phyloP scores from a whole-genome alignment of 805 yeast species.

The Kregervanrija fluxuum region DNA sequence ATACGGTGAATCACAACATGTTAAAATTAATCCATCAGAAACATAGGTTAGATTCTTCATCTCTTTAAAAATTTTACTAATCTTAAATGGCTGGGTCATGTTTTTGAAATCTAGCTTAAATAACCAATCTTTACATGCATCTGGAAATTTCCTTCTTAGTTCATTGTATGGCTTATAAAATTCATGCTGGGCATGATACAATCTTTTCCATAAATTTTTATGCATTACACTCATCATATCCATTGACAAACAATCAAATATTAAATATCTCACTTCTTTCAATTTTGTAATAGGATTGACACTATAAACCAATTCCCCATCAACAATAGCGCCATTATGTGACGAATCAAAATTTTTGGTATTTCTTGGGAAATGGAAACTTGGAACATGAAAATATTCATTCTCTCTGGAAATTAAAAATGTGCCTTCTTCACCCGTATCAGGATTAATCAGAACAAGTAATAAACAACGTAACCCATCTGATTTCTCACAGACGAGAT shows the following conservation, averaged over 20 bases:
- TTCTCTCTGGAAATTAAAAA: constrained; percentile 85
- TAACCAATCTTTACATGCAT: constrained; percentile 68
- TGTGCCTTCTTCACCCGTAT: constrained; percentile 77
- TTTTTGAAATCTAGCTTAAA: constrained; percentile 81
- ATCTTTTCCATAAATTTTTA: constrained; percentile 68
- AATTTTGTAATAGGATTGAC: constrained; percentile 44
- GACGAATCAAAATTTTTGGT: constrained; percentile 43
- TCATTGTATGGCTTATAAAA: constrained; percentile 78
- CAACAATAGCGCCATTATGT: constrained; percentile 85
- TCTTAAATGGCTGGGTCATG: constrained; percentile 78
- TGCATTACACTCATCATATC: constrained; percentile 67
- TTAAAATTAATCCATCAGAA: constrained; percentile 89
- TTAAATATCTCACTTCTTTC: constrained; percentile 68
- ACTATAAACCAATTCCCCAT: constrained; percentile 88
- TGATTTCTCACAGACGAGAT: constrained; percentile 90
- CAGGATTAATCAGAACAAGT: constrained; percentile 51
- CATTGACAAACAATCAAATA: constrained; percentile 85
- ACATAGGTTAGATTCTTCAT: constrained; percentile 74
- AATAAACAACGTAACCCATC: constrained; percentile 88
- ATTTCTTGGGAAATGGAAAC: constrained; percentile 71
- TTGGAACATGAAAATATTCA: constrained; percentile 74
- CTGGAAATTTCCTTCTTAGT: constrained; percentile 62
- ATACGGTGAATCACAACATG: constrained; percentile 86
- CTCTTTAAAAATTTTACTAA: constrained; percentile 66
- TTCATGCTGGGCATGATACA: constrained; percentile 78